These are phyloP conservation scores for Rhinocladiella similis DNA, from an alignment of 2,329 filamentous ascomycete species.

Conservation along the genomic window DNA sequence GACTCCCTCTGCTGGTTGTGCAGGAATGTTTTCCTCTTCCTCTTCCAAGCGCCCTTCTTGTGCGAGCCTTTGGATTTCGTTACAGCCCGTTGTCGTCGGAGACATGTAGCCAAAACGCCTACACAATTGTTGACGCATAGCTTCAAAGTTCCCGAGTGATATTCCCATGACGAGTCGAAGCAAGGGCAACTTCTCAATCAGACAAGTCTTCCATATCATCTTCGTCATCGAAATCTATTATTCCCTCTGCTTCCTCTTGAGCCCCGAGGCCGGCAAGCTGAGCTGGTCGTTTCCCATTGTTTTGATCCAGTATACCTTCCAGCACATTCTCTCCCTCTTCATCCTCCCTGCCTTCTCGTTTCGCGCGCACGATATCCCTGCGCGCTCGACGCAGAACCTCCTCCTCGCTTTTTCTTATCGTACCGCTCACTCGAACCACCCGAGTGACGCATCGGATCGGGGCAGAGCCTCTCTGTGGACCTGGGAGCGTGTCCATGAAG, in stretches of 20 bases:
- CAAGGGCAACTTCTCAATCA: background rate
- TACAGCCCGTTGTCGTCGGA: too few species aligned
- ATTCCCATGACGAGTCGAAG: too few species aligned
- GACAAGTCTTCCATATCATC: slow-evolving; percentile 32
- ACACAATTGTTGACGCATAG: too few species aligned
- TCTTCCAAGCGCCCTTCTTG: too few species aligned
- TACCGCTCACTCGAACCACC: slow-evolving; percentile 86
- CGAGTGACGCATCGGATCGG: slow-evolving; percentile 69
- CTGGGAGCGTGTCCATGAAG: slow-evolving; percentile 70
- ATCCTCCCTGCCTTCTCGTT: slow-evolving; percentile 18
- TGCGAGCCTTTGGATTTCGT: too few species aligned
- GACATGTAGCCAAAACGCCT: too few species aligned
- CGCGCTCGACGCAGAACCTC: slow-evolving; percentile 81
- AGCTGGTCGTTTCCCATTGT: background rate
- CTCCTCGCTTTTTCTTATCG: slow-evolving; percentile 87
- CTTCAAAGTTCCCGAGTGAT: too few species aligned
- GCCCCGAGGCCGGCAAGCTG: background rate
- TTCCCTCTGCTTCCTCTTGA: slow-evolving; percentile 5
- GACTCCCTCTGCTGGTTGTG: too few species aligned
- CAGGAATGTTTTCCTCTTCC: too few species aligned
- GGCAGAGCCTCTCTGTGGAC: slow-evolving; percentile 23
- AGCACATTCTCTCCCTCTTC: slow-evolving; percentile 10
- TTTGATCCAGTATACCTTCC: background rate
- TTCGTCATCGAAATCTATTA: slow-evolving; percentile 16
- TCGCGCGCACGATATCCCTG: slow-evolving; percentile 59